Conservation (phyloP, 1,139 yeast genomes). For the Suhomyces wounanorum region DNA sequence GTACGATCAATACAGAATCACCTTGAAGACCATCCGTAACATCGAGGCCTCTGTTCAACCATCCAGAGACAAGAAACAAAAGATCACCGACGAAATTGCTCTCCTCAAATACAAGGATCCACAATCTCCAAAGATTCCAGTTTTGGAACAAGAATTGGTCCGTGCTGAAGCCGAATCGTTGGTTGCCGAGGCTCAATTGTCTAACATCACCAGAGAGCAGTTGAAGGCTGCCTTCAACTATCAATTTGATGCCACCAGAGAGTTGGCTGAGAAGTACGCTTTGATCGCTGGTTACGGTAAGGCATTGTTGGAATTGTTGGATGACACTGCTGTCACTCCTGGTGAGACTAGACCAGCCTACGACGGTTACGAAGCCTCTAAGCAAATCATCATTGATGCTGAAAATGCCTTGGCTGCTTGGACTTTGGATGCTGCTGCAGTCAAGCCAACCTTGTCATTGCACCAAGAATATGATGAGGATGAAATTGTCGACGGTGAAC, state of each 20-base stretch:
- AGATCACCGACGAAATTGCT: slow-evolving; percentile 96
- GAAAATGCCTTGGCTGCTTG: slow-evolving; percentile 94
- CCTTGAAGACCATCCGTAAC: slow-evolving; percentile 91
- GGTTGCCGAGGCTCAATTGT: slow-evolving; percentile 98
- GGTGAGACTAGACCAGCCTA: slow-evolving; percentile 99
- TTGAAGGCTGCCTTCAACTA: slow-evolving; percentile 96
- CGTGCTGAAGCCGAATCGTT: slow-evolving; percentile 99
- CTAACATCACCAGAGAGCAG: slow-evolving; percentile 97
- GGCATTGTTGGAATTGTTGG: slow-evolving; percentile 92
- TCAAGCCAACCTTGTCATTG: slow-evolving; percentile 89
- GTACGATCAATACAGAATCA: slow-evolving; percentile 96
- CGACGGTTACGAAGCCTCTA: slow-evolving; percentile 97
- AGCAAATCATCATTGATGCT: slow-evolving; percentile 96
- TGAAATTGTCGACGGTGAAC: slow-evolving; percentile 60
- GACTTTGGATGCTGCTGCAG: slow-evolving; percentile 95
- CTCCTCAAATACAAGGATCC: slow-evolving; percentile 98
- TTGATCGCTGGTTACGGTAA: slow-evolving; percentile 98
- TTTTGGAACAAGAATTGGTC: slow-evolving; percentile 95
- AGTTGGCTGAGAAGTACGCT: slow-evolving; percentile 94
- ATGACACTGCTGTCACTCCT: slow-evolving; percentile 96
- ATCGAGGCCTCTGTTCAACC: slow-evolving; percentile 98
- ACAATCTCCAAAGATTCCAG: slow-evolving; percentile 90
- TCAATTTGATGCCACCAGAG: slow-evolving; percentile 95
- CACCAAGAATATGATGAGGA: slow-evolving; percentile 75
- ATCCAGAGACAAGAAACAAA: slow-evolving; percentile 95